Conservation (phyloP, 768 basidiomycete species). For the Lactarius hengduanensis region DNA sequence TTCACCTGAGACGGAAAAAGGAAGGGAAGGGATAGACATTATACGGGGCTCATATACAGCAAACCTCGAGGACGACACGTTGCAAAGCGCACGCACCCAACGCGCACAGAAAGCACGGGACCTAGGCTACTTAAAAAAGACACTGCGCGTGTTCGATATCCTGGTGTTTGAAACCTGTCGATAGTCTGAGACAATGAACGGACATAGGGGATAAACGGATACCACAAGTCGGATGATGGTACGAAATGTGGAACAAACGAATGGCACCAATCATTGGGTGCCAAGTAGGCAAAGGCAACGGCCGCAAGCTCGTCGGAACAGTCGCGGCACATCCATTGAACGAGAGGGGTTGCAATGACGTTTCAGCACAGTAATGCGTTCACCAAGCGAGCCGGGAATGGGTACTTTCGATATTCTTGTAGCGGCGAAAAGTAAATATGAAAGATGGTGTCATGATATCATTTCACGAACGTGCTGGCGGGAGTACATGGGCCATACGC, state of each 20-base stretch:
- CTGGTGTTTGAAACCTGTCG: not conserved
- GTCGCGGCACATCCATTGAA: not conserved
- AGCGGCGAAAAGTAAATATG: not conserved
- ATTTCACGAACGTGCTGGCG: not conserved
- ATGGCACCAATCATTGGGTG: slow-evolving; percentile 11
- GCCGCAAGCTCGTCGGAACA: slow-evolving; percentile 4
- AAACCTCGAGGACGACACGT: slow-evolving; percentile 26
- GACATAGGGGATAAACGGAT: slow-evolving; percentile 1
- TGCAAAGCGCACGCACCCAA: slow-evolving; percentile 14
- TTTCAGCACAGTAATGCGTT: not conserved
- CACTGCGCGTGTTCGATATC: not conserved
- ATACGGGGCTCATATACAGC: slow-evolving; percentile 11
- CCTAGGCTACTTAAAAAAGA: not conserved
- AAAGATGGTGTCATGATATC: not conserved
- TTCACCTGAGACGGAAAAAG: slow-evolving; percentile 16
- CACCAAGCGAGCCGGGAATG: not conserved
- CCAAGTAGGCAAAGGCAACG: slow-evolving; percentile 4
- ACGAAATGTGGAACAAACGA: not conserved
- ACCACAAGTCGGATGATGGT: slow-evolving; percentile 1
- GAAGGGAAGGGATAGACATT: slow-evolving; percentile 1
- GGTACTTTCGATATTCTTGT: not conserved
- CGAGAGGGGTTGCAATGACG: slow-evolving; percentile 12
- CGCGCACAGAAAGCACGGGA: slow-evolving; percentile 7
- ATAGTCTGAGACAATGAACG: not conserved
- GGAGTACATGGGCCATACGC: not conserved